Conservation (phyloP, 805 yeast genomes). For the Saccharomyces kudriavzevii region DNA sequence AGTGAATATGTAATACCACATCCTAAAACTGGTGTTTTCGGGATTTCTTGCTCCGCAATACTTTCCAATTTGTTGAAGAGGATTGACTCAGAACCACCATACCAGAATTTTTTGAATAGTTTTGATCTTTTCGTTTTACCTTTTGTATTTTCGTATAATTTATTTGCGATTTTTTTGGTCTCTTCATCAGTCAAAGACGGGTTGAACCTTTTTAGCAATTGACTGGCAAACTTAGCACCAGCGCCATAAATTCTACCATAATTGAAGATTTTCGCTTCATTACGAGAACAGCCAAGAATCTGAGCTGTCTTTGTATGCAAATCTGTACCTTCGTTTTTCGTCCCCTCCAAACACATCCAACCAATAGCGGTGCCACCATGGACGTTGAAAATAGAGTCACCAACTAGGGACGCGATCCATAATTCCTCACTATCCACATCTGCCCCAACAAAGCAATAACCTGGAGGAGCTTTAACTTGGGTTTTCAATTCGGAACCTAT, state of each 20-base stretch:
- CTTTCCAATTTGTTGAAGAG: conserved; percentile 83
- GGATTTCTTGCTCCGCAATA: conserved; percentile 73
- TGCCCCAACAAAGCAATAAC: conserved; percentile 92
- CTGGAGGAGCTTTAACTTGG: conserved; percentile 75
- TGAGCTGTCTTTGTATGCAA: conserved; percentile 89
- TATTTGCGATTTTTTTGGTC: conserved; percentile 56
- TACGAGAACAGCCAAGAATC: conserved; percentile 79
- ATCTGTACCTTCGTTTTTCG: conserved; percentile 86
- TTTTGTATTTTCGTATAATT: conserved; percentile 73
- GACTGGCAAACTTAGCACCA: conserved; percentile 82
- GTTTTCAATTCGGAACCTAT: conserved; percentile 93
- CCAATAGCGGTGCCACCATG: conserved; percentile 97
- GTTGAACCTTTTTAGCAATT: conserved; percentile 76
- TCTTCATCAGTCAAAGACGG: conserved; percentile 57
- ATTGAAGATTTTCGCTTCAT: conserved; percentile 90
- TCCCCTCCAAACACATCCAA: conserved; percentile 98
- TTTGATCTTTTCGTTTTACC: conserved; percentile 44
- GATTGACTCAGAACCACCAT: conserved; percentile 90
- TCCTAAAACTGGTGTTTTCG: conserved; percentile 85
- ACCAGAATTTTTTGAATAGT: conserved; percentile 41
- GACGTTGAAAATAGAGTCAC: conserved; percentile 78
- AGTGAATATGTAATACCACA: conserved; percentile 89
- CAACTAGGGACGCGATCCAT: conserved; percentile 94
- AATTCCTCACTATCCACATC: conserved; percentile 97
- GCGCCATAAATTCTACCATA: conserved; percentile 98